phyloP scores from a whole-genome alignment of 2,329 filamentous ascomycete genomes.

The Waltergamsia citrina region DNA sequence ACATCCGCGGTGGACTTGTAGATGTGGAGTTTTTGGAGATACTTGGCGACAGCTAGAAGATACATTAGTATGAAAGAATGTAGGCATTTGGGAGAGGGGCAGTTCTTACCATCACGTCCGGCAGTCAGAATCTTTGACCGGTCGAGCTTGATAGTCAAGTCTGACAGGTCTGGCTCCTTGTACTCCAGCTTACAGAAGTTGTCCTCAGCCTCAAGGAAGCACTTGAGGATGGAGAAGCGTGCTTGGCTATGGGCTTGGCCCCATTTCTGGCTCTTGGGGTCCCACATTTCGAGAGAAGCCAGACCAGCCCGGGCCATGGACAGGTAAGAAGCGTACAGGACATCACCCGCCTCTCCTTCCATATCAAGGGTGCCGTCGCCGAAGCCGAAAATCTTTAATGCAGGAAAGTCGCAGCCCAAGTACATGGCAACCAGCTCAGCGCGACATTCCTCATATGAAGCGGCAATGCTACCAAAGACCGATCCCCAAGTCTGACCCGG shows the following conservation, averaged over 20 bases:
- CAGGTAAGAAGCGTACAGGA: slow-evolving; percentile 82
- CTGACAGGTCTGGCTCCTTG: slow-evolving; percentile 62
- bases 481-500: slow-evolving; percentile 91
- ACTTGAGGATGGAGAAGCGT: slow-evolving; percentile 77
- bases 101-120: slow-evolving; percentile 54
- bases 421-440: slow-evolving; percentile 93
- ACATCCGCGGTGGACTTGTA: slow-evolving; percentile 89
- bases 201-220: slow-evolving; percentile 76
- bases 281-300: slow-evolving; percentile 85
- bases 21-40: slow-evolving; percentile 84
- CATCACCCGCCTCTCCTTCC: slow-evolving; percentile 68
- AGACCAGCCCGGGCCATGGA: slow-evolving; percentile 93
- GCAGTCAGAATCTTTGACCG: slow-evolving; percentile 77
- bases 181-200: slow-evolving; percentile 80
- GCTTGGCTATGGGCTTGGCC: slow-evolving; percentile 89
- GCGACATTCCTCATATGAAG: slow-evolving; percentile 88
- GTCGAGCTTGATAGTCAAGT: slow-evolving; percentile 75
- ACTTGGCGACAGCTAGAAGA: slow-evolving; percentile 62
- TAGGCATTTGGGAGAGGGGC: not conserved
- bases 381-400: slow-evolving; percentile 86
- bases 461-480: slow-evolving; percentile 80
- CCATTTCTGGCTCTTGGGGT: slow-evolving; percentile 85
- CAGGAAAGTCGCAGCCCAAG: slow-evolving; percentile 77
- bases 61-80: slow-evolving; percentile 11
- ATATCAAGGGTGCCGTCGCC: slow-evolving; percentile 69